Conservation (phyloP, 441 rosid genomes). For the Gossypium schwendimanii region DNA sequence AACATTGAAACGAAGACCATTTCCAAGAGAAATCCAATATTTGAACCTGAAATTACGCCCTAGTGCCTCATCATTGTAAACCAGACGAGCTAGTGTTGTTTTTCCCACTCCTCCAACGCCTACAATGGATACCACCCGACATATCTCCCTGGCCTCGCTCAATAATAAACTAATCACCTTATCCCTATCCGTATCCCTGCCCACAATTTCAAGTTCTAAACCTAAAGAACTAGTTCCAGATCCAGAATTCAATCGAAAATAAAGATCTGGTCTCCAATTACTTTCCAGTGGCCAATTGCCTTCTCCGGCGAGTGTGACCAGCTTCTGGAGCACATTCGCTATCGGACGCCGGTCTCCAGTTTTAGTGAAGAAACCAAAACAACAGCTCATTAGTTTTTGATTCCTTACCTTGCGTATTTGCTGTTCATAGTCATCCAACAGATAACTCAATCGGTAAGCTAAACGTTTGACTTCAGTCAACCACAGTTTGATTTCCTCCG, state of each 20-base stretch:
- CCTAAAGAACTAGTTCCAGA: background rate
- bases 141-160: background rate
- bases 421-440: constrained; percentile 6
- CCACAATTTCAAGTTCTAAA: constrained; percentile 7
- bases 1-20: background rate
- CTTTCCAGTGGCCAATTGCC: constrained; percentile 5
- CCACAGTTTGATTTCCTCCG: background rate
- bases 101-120: constrained; percentile 28
- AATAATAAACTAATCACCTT: background rate
- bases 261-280: constrained; percentile 8
- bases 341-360: background rate
- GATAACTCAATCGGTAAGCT: background rate
- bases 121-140: constrained; percentile 2
- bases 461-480: constrained; percentile 8
- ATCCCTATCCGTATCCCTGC: constrained; percentile 2
- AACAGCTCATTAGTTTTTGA: background rate
- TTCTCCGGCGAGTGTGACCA: background rate
- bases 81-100: constrained; percentile 9
- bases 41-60: background rate
- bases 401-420: background rate
- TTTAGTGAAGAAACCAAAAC: background rate
- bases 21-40: background rate
- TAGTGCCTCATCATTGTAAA: constrained; percentile 2
- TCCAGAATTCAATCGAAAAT: background rate
- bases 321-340: background rate